phyloP scores from a whole-genome alignment of 352 stramenopile genomes.

The Phytophthora gonapodyides region DNA sequence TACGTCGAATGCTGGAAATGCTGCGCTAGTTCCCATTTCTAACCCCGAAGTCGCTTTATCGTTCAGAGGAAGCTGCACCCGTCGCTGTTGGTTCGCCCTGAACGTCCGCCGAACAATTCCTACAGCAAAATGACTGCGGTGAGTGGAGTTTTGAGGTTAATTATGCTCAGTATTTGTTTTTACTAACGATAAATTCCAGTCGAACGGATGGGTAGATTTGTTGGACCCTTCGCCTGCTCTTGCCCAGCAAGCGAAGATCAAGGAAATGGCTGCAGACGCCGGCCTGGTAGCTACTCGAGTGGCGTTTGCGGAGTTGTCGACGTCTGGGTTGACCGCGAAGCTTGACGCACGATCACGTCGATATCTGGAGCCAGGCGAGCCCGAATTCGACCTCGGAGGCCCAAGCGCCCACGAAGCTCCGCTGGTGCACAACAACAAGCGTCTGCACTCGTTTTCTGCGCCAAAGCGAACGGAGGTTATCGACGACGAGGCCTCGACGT shows the following conservation, averaged over 20 bases:
- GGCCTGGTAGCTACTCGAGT: conserved; percentile 20
- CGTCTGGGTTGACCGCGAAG: conserved; percentile 17
- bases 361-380: conserved; percentile 19
- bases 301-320: conserved; percentile 27
- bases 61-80: conserved; percentile 61
- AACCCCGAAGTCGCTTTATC: conserved; percentile 2
- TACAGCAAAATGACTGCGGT: conserved; percentile 81
- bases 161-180: not conserved
- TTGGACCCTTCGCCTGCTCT: conserved; percentile 35
- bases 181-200: conserved; percentile 30
- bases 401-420: conserved; percentile 11
- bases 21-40: not conserved
- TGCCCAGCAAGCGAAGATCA: conserved; percentile 28
- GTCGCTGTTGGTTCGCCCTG: conserved; percentile 56
- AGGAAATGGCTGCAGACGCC: conserved; percentile 20
- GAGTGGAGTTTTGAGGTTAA: conserved; percentile 15
- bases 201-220: conserved; percentile 75
- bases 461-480: conserved; percentile 36
- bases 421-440: conserved; percentile 30
- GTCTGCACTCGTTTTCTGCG: conserved; percentile 53
- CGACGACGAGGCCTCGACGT: conserved; percentile 41
- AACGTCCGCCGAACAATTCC: conserved; percentile 74
- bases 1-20: conserved; percentile 20
- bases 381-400: conserved; percentile 17
- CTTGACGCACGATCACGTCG: conserved; percentile 11